Conservation (phyloP, 2,329 filamentous ascomycete genomes). For the Diplodia mutila region DNA sequence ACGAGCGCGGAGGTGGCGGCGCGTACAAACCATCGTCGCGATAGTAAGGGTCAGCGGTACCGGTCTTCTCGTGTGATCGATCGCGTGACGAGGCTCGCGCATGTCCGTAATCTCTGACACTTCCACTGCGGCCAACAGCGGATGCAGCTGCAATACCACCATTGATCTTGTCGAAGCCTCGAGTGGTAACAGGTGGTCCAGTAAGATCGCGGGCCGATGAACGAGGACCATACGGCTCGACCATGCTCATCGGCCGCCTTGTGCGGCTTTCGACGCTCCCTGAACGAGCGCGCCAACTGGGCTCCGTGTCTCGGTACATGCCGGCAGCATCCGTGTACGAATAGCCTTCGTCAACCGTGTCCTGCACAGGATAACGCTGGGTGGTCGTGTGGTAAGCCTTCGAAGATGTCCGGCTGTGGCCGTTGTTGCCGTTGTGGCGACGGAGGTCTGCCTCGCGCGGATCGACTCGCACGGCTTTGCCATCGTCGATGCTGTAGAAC, state of each 20-base stretch:
- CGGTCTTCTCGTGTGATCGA: conserved; percentile 34
- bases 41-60: conserved; percentile 34
- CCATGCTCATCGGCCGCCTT: conserved; percentile 50
- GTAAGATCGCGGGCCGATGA: conserved; percentile 43
- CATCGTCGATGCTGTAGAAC: conserved; percentile 54
- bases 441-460: conserved; percentile 19
- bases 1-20: conserved; percentile 33
- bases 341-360: conserved; percentile 48
- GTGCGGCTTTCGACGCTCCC: conserved; percentile 52
- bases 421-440: conserved; percentile 15
- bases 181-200: conserved; percentile 67
- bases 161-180: conserved; percentile 72
- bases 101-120: conserved; percentile 28
- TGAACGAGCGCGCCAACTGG: conserved; percentile 50
- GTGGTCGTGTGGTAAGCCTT: conserved; percentile 33
- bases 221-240: conserved; percentile 42
- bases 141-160: conserved; percentile 36
- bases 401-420: conserved; percentile 21
- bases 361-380: conserved; percentile 31
- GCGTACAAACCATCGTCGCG: conserved; percentile 47
- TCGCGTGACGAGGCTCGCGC: conserved; percentile 40
- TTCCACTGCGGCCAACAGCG: conserved; percentile 30
- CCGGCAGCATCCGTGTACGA: conserved; percentile 55
- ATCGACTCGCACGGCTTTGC: conserved; percentile 34
- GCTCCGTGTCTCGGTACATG: conserved; percentile 57